phyloP scores from a whole-genome alignment of 2,329 filamentous ascomycete genomes.

The Pseudonectria foliicola region DNA sequence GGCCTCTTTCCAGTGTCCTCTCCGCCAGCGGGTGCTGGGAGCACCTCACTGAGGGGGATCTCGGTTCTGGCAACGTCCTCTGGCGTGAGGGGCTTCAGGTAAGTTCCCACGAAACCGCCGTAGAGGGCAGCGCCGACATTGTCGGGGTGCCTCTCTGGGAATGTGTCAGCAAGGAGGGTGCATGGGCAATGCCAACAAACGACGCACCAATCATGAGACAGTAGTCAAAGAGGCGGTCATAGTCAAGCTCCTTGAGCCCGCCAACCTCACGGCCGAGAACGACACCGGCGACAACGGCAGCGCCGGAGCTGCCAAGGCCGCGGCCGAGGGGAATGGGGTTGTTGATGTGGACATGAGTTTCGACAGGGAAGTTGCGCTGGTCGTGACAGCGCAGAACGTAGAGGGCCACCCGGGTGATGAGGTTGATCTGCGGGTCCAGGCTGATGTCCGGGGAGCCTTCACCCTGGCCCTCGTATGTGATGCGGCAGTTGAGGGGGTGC shows the following conservation, averaged over 20 bases:
- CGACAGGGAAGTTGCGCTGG: constrained; percentile 72
- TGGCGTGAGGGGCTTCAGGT: constrained; percentile 83
- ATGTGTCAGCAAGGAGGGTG: constrained; percentile 6
- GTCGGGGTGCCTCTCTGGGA: constrained; percentile 73
- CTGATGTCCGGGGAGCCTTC: constrained; percentile 66
- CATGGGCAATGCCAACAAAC: background rate
- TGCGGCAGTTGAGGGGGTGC: constrained; percentile 71
- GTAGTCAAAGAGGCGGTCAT: constrained; percentile 85
- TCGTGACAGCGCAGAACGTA: constrained; percentile 93
- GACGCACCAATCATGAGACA: constrained; percentile 85
- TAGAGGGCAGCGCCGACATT: constrained; percentile 94
- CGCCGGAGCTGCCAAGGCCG: constrained; percentile 89
- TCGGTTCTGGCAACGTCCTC: constrained; percentile 86
- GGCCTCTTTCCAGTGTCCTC: constrained; percentile 82
- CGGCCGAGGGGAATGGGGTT: constrained; percentile 92
- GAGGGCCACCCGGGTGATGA: constrained; percentile 88
- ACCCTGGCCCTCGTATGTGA: constrained; percentile 85
- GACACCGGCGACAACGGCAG: constrained; percentile 93
- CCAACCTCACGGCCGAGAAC: constrained; percentile 86
- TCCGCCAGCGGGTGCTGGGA: constrained; percentile 84
- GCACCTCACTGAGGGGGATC: constrained; percentile 88
- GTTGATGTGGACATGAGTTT: constrained; percentile 88
- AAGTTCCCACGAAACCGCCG: constrained; percentile 94
- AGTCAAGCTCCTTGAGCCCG: constrained; percentile 62
- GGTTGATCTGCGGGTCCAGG: constrained; percentile 77